Evolutionary conservation across 805 yeast genomes (phyloP), one percentile per base, ranked within the genome.

Genomic region (Candida railenensis): DNA sequence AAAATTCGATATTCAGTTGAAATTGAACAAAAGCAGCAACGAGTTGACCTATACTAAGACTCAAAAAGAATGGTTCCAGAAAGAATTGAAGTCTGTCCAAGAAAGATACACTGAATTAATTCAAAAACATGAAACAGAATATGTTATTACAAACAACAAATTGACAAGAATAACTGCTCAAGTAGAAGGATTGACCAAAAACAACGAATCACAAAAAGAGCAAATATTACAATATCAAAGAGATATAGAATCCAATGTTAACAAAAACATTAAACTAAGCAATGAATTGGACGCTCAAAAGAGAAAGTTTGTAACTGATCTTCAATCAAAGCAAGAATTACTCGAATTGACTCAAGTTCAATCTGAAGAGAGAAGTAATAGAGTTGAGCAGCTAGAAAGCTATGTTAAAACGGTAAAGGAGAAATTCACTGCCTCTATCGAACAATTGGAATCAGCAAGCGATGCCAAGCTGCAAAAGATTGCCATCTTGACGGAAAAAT

Each of bases 301-400:
- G 65, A 61, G 63, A 9, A 61, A 62, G 37, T 57, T 63, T 16
- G 47, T 61, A n/a, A 65, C 60, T 44, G 75, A 72, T 45, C 42
- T 67, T 3, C 51, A 79, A 2, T 64, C 80, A 39, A 88, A 85
- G 60, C 83, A 83, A 42, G 80, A 86, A 42, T 63, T 83, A 34
- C 68, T 80, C 3, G 80, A 77, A 37, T 65, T 87, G 15, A 69
- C 84, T 45, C 81, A 83, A 43, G 49, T 66, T 4, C 74, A 76
- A 72, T 73, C 80, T 4, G 69, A 71, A 2, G 85, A 83, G 44
- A 71, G 82, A 18, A 67, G 71, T 39, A 62, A 63, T 2, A 71
- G 91, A 46, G 73, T 86, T 7, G 56, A 61, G 0, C 78, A 80
- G 43, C 65, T 87, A 19, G 89, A 85, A 49, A 51, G 53, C 1